Evolutionary conservation across 2,329 filamentous ascomycete genomes (phyloP).

Genomic region (Xylaria sp.): DNA sequence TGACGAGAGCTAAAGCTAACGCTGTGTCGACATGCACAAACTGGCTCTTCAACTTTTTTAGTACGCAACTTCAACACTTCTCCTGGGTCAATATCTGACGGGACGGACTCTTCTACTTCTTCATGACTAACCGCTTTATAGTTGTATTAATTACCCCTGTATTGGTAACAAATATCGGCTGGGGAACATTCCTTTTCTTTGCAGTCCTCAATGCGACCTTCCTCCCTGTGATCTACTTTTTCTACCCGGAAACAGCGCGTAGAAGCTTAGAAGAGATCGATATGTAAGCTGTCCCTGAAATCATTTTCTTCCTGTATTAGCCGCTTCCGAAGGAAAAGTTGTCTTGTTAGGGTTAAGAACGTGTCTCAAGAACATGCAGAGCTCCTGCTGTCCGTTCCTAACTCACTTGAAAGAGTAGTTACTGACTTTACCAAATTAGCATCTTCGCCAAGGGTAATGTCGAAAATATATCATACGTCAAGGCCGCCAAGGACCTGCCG

Average conservation of each 20-base stretch:
- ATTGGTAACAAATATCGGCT: conserved; percentile 67
- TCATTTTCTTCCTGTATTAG: too few species aligned
- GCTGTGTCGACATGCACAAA: conserved; percentile 67
- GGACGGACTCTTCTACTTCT: neutral
- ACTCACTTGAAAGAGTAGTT: neutral
- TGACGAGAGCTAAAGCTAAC: conserved; percentile 58
- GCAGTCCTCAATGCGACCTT: conserved; percentile 51
- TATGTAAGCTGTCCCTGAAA: conserved; percentile 35
- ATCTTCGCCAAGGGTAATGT: conserved; percentile 69
- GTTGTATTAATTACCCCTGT: conserved; percentile 72
- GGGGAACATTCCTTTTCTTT: conserved; percentile 64
- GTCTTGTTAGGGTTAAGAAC: neutral
- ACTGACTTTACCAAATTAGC: neutral
- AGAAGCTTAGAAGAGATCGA: conserved; percentile 67
- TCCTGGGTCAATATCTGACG: neutral
- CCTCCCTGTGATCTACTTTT: conserved; percentile 57
- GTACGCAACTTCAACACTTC: conserved; percentile 21
- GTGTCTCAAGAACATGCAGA: neutral
- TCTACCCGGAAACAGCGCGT: conserved; percentile 63
- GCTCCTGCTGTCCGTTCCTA: neutral
- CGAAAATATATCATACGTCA: conserved; percentile 69
- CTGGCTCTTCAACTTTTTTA: conserved; percentile 55
- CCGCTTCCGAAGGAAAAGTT: too few species aligned
- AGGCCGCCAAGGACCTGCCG: conserved; percentile 66
- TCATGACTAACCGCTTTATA: conserved; percentile 26